Percentiles rank a stretch among this genome's conserved stretches.
Conservation (phyloP, 192 early-diverging fungal genomes). For the Backusella psychrophila region DNA sequence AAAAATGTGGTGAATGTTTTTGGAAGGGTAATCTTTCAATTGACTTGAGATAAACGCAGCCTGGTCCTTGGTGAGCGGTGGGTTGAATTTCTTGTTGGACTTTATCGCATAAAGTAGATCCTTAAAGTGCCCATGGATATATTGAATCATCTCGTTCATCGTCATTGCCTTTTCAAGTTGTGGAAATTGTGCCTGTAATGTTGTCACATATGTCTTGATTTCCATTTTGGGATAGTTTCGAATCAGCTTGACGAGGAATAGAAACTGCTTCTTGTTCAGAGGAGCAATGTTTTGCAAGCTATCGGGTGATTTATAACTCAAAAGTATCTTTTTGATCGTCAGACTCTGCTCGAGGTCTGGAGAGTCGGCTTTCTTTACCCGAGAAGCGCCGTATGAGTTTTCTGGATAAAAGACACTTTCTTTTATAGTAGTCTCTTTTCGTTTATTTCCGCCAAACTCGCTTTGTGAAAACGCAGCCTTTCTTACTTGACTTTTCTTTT, state of each 20-base stretch:
- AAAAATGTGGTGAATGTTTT: not conserved
- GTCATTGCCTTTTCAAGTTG: not conserved
- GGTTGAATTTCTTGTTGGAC: too few relatives aligned
- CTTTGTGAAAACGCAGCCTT: too few relatives aligned
- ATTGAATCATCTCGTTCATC: too few relatives aligned
- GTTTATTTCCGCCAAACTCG: too few relatives aligned
- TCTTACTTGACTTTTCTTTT: not conserved
- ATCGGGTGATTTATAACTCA: too few relatives aligned
- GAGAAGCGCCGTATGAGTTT: not conserved
- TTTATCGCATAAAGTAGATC: too few relatives aligned
- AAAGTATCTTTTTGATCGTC: too few relatives aligned
- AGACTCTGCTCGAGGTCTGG: too few relatives aligned
- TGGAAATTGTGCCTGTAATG: not conserved
- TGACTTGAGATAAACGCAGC: not conserved
- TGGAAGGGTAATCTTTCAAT: not conserved
- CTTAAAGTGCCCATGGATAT: too few relatives aligned
- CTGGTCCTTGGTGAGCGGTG: not conserved
- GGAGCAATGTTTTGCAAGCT: not conserved
- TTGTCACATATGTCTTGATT: not conserved
- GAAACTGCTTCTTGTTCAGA: not conserved
- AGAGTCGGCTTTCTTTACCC: too few relatives aligned
- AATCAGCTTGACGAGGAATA: not conserved
- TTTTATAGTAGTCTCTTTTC: too few relatives aligned
- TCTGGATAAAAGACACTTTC: not conserved
- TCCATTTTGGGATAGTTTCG: not conserved